phyloP scores from a whole-genome alignment of 345 rosid species.

The Citrus medica region DNA sequence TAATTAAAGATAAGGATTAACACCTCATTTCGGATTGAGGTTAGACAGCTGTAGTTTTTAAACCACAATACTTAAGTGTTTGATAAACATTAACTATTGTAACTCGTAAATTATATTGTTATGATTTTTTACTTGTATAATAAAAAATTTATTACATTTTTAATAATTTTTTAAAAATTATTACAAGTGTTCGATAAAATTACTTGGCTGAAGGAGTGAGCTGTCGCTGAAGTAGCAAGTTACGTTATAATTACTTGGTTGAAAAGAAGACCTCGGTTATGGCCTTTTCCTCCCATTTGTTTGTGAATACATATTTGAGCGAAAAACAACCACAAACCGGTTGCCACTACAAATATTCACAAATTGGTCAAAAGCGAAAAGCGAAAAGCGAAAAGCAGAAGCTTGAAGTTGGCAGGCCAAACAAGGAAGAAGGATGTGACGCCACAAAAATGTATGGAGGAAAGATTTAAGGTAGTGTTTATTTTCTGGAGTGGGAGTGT shows the following conservation, averaged over 20 bases:
- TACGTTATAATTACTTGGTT: background rate
- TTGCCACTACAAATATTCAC: conserved; percentile 27
- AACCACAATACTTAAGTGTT: too few relatives aligned
- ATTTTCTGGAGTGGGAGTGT: too few relatives aligned
- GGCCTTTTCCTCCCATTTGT: background rate
- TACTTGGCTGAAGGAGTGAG: background rate
- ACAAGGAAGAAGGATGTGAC: conserved; percentile 40
- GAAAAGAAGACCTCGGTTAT: background rate
- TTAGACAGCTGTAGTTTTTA: fast-evolving
- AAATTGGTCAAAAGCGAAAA: conserved; percentile 46
- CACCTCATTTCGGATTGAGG: too few relatives aligned
- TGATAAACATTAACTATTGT: too few relatives aligned
- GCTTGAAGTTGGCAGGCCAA: conserved; percentile 68
- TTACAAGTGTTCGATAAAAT: too few relatives aligned
- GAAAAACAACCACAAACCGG: conserved; percentile 38
- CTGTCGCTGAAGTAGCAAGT: too few relatives aligned
- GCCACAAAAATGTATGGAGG: conserved; percentile 23
- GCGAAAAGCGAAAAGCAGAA: conserved; percentile 67
- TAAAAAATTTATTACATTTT: too few relatives aligned
- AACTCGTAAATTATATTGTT: too few relatives aligned
- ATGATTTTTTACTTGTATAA: too few relatives aligned
- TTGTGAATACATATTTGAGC: conserved; percentile 9
- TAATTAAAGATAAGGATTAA: background rate
- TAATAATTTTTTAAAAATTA: too few relatives aligned
- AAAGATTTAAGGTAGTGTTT: too few relatives aligned